phyloP scores from a whole-genome alignment of 176 grass and related monocot genomes.

The Juncus effusus region DNA sequence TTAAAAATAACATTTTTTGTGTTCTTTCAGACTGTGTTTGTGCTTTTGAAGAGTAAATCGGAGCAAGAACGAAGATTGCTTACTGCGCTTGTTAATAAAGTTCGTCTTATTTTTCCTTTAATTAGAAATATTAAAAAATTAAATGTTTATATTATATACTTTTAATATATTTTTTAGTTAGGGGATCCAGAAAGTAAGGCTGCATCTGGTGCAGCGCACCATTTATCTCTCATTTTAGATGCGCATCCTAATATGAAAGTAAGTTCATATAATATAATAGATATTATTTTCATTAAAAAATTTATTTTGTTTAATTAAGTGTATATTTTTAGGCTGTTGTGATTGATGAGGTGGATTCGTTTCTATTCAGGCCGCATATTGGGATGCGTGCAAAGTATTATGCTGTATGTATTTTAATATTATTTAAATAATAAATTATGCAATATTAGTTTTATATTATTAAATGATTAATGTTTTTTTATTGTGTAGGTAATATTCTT shows the following conservation, averaged over 20 bases:
- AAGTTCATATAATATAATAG: constrained; percentile 6
- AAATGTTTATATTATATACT: background rate
- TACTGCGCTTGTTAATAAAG: constrained; percentile 95
- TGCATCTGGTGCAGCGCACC: constrained; percentile 79
- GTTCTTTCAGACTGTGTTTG: constrained; percentile 69
- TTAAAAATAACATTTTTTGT: constrained; percentile 7
- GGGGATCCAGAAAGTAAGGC: constrained; percentile 92
- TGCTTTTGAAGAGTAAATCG: constrained; percentile 82
- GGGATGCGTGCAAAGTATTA: constrained; percentile 82
- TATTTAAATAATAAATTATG: background rate
- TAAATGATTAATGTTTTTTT: constrained; percentile 26
- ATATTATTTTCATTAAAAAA: background rate
- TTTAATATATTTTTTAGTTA: constrained; percentile 41
- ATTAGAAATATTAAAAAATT: constrained; percentile 1
- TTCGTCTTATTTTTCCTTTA: constrained; percentile 34
- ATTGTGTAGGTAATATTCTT: constrained; percentile 83
- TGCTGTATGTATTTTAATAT: constrained; percentile 62
- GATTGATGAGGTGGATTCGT: constrained; percentile 94
- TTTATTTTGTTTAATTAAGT: constrained; percentile 9
- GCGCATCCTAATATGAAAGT: constrained; percentile 97
- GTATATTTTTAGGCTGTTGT: constrained; percentile 65
- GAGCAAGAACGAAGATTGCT: constrained; percentile 93
- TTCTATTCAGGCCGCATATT: constrained; percentile 92
- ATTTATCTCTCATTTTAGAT: constrained; percentile 69
- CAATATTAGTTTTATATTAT: background rate